A percentile compares a stretch with the other conserved stretches of the same genome.
phyloP scores from a whole-genome alignment of 2,329 filamentous ascomycete species.

The Scedosporium minutisporum region DNA sequence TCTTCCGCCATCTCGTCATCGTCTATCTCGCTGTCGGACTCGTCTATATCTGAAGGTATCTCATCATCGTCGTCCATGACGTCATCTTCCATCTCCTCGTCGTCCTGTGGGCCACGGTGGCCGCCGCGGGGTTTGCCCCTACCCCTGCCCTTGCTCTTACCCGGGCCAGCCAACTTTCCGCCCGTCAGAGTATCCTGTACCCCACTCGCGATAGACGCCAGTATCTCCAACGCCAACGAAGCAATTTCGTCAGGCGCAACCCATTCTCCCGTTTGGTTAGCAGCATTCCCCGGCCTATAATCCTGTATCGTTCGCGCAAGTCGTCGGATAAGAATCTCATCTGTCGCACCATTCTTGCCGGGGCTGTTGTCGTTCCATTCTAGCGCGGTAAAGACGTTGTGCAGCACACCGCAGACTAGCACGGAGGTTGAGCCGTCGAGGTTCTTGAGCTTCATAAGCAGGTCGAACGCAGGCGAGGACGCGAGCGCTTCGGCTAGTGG shows the following conservation, averaged over 20 bases:
- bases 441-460: conserved; percentile 38
- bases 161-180: conserved; percentile 18
- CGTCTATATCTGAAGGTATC: conserved; percentile 23
- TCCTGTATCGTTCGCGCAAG: conserved; percentile 30
- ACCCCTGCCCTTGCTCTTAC: conserved; percentile 7
- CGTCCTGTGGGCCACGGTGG: conserved; percentile 28
- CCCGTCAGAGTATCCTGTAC: conserved; percentile 42
- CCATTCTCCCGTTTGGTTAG: conserved; percentile 14
- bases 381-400: conserved; percentile 49
- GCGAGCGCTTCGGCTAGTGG: conserved; percentile 43
- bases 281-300: conserved; percentile 8
- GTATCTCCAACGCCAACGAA: conserved; percentile 49
- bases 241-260: conserved; percentile 35
- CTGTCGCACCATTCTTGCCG: conserved; percentile 36
- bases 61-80: conserved; percentile 26
- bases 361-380: conserved; percentile 42
- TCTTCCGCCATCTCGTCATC: conserved; percentile 51
- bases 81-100: conserved; percentile 18
- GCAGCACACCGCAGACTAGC: conserved; percentile 50
- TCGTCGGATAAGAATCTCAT: conserved; percentile 38
- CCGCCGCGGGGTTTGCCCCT: conserved; percentile 26
- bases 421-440: conserved; percentile 39
- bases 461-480: conserved; percentile 39
- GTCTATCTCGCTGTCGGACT: conserved; percentile 43
- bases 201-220: conserved; percentile 54